Evolutionary conservation across 805 yeast genomes (phyloP).

Genomic region (Allodekkera sacchari): DNA sequence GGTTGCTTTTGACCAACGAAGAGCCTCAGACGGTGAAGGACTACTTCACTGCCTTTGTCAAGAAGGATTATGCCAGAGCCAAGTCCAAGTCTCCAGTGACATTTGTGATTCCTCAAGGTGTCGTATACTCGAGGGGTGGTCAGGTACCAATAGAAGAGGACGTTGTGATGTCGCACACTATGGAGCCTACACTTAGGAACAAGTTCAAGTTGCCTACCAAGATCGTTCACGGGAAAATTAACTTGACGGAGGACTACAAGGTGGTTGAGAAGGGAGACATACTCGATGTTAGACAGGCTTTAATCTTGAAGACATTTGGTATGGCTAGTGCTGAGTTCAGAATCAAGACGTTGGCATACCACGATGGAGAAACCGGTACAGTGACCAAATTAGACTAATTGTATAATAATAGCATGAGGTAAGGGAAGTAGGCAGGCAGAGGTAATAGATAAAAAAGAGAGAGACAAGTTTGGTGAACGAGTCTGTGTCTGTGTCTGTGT

Average conservation of each 20-base stretch:
- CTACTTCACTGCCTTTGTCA: constrained; percentile 74
- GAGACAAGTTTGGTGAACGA: background rate
- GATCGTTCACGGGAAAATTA: constrained; percentile 82
- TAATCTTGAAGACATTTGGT: constrained; percentile 90
- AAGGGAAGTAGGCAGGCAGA: constrained; percentile 4
- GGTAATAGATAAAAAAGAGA: background rate
- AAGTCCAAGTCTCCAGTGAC: constrained; percentile 77
- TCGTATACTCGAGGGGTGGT: constrained; percentile 93
- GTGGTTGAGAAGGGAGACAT: constrained; percentile 77
- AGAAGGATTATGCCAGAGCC: constrained; percentile 83
- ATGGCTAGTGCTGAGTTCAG: constrained; percentile 88
- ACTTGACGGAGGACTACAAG: constrained; percentile 62
- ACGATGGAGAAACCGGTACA: constrained; percentile 48
- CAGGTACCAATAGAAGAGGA: constrained; percentile 85
- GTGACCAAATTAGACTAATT: constrained; percentile 11
- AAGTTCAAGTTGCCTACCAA: constrained; percentile 86
- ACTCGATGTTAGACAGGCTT: constrained; percentile 84
- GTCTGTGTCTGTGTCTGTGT: too few relatives aligned
- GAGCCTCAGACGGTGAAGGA: constrained; percentile 78
- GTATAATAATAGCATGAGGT: constrained; percentile 5
- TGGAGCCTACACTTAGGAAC: constrained; percentile 88
- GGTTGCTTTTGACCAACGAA: constrained; percentile 85
- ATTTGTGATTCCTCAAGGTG: constrained; percentile 82
- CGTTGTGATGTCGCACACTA: constrained; percentile 91
- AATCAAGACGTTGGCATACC: constrained; percentile 71